Evolutionary conservation across 495 filamentous ascomycete species (phyloP).

Genomic region (Cairneyella variabilis): DNA sequence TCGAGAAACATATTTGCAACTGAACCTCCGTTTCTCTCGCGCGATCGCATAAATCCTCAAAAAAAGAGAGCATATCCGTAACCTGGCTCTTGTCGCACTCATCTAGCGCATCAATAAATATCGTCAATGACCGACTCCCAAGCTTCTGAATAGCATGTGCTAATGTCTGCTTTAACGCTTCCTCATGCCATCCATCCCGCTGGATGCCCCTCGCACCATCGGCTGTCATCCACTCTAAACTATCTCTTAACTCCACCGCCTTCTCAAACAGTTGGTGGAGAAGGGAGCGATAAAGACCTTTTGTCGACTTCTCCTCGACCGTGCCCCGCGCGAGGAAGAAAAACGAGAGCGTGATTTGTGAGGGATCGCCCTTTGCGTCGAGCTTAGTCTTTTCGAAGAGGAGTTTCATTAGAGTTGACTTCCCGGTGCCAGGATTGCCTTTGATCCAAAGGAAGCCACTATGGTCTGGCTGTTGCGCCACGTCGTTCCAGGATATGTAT

Average conservation of each 20-base stretch:
- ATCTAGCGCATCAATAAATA: slow-evolving; percentile 40
- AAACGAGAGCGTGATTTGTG: slow-evolving; percentile 28
- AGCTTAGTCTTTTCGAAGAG: slow-evolving; percentile 20
- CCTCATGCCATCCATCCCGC: slow-evolving; percentile 19
- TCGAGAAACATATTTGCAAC: slow-evolving; percentile 37
- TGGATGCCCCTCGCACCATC: slow-evolving; percentile 18
- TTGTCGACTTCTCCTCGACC: slow-evolving; percentile 29
- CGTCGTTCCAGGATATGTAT: slow-evolving; percentile 32
- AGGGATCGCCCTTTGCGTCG: slow-evolving; percentile 13
- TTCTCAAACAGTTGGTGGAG: slow-evolving; percentile 32
- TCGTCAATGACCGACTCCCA: slow-evolving; percentile 16
- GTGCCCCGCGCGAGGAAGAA: slow-evolving; percentile 40
- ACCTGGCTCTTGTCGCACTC: slow-evolving; percentile 34
- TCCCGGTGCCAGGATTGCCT: slow-evolving; percentile 40
- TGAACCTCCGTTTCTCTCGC: slow-evolving; percentile 10
- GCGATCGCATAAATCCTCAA: slow-evolving; percentile 31
- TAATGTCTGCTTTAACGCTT: slow-evolving; percentile 20
- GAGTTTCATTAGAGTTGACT: slow-evolving; percentile 42
- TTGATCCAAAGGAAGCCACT: slow-evolving; percentile 38
- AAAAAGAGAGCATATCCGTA: slow-evolving; percentile 35
- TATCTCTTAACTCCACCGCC: slow-evolving; percentile 13
- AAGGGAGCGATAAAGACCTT: slow-evolving; percentile 32
- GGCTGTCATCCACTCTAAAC: slow-evolving; percentile 20
- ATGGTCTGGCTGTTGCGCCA: slow-evolving; percentile 25
- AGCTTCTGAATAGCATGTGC: slow-evolving; percentile 18